Evolutionary conservation across 2,329 filamentous ascomycete genomes (phyloP).

Genomic region (Cercospora brassicicola): DNA sequence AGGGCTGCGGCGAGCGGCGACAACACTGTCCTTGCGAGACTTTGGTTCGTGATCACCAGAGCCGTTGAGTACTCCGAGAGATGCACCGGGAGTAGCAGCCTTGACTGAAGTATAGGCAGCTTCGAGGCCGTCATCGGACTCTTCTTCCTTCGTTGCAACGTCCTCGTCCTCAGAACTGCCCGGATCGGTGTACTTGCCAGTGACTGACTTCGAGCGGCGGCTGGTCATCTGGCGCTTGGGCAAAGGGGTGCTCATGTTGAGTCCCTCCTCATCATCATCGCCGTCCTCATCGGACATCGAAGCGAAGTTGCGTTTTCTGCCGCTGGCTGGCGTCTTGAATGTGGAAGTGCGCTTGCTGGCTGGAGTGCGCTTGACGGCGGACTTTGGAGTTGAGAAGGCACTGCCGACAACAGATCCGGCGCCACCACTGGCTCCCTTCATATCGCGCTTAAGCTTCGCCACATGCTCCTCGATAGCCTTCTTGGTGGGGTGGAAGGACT

Average conservation of each 20-base stretch:
- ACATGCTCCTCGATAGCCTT: conserved; percentile 31
- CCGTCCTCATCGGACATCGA: conserved; percentile 33
- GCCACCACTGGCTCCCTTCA: background rate
- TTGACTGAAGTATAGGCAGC: conserved; percentile 3
- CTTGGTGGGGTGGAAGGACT: conserved; percentile 20
- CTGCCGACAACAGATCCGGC: background rate
- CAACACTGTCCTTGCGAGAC: conserved; percentile 4
- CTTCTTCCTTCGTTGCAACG: background rate
- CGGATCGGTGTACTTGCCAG: conserved; percentile 1
- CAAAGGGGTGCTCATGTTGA: conserved; percentile 11
- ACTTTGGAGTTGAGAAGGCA: conserved; percentile 10
- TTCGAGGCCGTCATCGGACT: conserved; percentile 10
- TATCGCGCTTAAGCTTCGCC: background rate
- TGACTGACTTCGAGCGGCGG: conserved; percentile 19
- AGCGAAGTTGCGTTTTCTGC: conserved; percentile 17
- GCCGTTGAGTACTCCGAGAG: background rate
- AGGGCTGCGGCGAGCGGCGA: background rate
- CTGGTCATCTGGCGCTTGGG: conserved; percentile 22
- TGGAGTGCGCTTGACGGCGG: conserved; percentile 8
- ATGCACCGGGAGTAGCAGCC: background rate
- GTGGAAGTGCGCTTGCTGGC: conserved; percentile 13
- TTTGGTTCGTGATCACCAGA: background rate
- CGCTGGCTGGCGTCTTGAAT: conserved; percentile 20
- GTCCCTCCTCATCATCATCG: conserved; percentile 25
- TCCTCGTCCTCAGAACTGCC: background rate